Base-by-base conservation (phyloP, 1,139 yeast species). In the Saccharomyces hybrid region DNA sequence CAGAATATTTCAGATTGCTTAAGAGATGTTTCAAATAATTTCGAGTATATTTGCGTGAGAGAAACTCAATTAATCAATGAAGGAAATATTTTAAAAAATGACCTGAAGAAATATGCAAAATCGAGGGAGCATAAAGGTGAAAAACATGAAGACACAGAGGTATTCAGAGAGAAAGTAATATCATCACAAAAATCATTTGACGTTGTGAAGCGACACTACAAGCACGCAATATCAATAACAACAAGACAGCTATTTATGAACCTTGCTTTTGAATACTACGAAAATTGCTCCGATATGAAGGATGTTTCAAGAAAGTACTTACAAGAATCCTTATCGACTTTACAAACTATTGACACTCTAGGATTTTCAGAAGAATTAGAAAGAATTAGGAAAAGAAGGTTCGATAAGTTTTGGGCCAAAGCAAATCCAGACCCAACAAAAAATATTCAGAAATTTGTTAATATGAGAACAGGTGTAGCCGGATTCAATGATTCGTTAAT, bases 401-500 rank as follows among this genome's bases (percentile, higher is more conserved):
- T 62, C 8, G 63, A 64, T 31, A 60, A 64, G 50, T 58, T 59
- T 23, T 65, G 68, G 69, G 54, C 63, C 2, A 59, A 61, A 47
- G 50, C 66, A n/a, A 52, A 63, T n/a, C 54, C 56, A 6, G 57
- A 59, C 28, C 64, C 63, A n/a, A 63, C 57, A 56, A 57, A 55
- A 47, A 59, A 65, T 50, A 65, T 66, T 6, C 60, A 58, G 41
- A 58, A 55, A 51, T 61, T 62, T 57, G 63, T 59, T n/a, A 65
- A 63, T 54, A 51, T 66, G 13, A 64, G 59, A 51, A 63, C 62
- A 48, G 68, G 65, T 4, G 53, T 65, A 34, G 59, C 60, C 50
- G 68, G 64, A 48, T 59, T 59, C n/a, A 61, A 64, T 49, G 70
- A 67, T 52, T 58, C 69, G 2, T 52, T 67, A 30, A 59, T 67